Percentiles rank a stretch among this genome's conserved stretches.
Conservation (phyloP, 257 asterid genomes). For the Ilex aquifolium region DNA sequence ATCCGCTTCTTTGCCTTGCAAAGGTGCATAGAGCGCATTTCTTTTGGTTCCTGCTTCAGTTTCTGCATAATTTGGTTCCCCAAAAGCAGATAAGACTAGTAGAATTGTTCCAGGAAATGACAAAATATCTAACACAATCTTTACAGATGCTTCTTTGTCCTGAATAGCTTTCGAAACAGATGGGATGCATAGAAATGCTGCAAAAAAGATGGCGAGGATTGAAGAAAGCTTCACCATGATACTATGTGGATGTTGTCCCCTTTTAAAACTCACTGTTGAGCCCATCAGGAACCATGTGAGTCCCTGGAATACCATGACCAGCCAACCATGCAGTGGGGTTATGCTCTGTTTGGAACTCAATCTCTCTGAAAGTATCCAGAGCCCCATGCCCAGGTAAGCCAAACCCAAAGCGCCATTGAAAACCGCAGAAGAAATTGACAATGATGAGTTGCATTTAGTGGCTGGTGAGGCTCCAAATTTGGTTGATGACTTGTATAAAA, state of each 20-base stretch:
- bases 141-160: neutral
- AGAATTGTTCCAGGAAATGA: too few species aligned
- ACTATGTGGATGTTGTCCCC: neutral
- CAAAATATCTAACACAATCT: too few species aligned
- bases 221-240: conserved; percentile 3
- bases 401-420: too few species aligned
- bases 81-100: too few species aligned
- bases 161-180: conserved; percentile 1
- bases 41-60: neutral
- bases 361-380: too few species aligned
- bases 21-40: conserved; percentile 7
- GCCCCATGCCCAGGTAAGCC: too few species aligned
- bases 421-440: conserved; percentile 6
- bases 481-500: neutral
- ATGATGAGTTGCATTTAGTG: conserved; percentile 1
- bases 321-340: conserved; percentile 19
- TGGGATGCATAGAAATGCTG: conserved; percentile 13
- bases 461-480: neutral
- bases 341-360: too few species aligned
- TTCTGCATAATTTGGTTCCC: too few species aligned
- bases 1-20: conserved; percentile 11
- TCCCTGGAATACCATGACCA: conserved; percentile 14
- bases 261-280: neutral
- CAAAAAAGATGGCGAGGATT: conserved; percentile 12
- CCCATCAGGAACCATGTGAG: conserved; percentile 15